Conservation (phyloP, 148 eudicot genomes). For the Rhododendron mucronatum region DNA sequence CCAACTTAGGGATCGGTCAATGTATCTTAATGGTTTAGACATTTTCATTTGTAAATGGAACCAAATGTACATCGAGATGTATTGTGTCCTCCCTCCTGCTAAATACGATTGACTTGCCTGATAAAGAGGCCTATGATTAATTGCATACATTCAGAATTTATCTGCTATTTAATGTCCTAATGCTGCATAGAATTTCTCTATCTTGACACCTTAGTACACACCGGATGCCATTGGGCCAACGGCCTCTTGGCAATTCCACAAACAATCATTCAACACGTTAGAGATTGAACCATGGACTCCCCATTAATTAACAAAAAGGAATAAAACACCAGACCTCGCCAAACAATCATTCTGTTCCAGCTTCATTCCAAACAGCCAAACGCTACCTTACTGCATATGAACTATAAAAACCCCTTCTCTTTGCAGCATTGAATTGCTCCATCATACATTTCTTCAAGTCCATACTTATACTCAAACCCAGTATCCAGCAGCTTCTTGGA, state of each 20-base stretch:
- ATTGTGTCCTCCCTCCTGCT: too few relatives aligned
- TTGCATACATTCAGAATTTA: too few relatives aligned
- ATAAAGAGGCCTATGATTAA: too few relatives aligned
- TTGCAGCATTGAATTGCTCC: conserved; percentile 30
- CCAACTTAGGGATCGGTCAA: too few relatives aligned
- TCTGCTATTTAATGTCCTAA: too few relatives aligned
- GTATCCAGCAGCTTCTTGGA: conserved; percentile 34
- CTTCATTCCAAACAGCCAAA: neutral
- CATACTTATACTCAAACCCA: conserved; percentile 33
- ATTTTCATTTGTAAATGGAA: too few relatives aligned
- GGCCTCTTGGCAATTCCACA: neutral
- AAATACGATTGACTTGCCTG: too few relatives aligned
- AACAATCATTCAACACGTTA: neutral
- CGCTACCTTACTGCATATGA: neutral
- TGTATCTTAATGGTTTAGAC: too few relatives aligned
- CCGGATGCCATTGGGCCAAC: too few relatives aligned
- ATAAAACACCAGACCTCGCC: neutral
- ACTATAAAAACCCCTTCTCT: conserved; percentile 14
- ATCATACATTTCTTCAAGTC: conserved; percentile 40
- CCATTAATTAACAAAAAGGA: neutral
- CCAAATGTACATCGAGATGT: too few relatives aligned
- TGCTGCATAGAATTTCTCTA: too few relatives aligned
- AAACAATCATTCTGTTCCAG: neutral
- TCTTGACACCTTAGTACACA: too few relatives aligned
- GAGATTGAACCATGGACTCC: neutral